These are phyloP conservation scores for Babesia caballi DNA, from an alignment of 169 alveolate genomes.

Conservation along the genomic window DNA sequence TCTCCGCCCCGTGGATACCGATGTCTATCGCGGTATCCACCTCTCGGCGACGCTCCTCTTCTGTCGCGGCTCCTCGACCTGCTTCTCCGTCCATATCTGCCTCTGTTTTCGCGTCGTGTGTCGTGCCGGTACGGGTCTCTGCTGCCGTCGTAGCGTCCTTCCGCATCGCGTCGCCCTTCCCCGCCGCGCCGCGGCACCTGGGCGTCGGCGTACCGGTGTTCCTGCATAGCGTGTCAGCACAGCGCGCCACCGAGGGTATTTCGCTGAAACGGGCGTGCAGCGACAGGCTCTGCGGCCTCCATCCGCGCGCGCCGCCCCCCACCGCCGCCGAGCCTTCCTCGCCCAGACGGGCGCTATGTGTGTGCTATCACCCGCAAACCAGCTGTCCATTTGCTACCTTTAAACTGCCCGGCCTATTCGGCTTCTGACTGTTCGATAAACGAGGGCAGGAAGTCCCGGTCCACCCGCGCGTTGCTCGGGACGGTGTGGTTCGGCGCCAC, in stretches of 20 bases:
- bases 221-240: neutral
- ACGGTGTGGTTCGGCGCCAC: constrained; percentile 35
- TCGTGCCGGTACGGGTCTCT: constrained; percentile 22
- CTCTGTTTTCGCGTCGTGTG: neutral
- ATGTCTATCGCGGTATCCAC: constrained; percentile 4
- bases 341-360: no score
- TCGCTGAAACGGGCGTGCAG: no score
- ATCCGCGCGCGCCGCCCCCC: neutral
- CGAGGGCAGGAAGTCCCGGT: constrained; percentile 52
- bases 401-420: neutral
- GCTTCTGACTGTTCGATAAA: constrained; percentile 27
- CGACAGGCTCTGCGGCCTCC: no score
- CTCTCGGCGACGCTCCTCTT: neutral
- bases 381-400: no score
- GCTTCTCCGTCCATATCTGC: neutral
- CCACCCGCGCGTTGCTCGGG: constrained; percentile 24
- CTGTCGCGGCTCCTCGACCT: constrained; percentile 29
- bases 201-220: neutral
- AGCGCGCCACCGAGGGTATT: neutral
- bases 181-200: neutral
- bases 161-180: constrained; percentile 23
- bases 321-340: neutral
- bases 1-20: constrained; percentile 8
- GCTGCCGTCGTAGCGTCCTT: constrained; percentile 7
- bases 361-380: no score